Evolutionary conservation across 305 asterid genomes (phyloP).

Genomic region (Ilex paraguariensis): DNA sequence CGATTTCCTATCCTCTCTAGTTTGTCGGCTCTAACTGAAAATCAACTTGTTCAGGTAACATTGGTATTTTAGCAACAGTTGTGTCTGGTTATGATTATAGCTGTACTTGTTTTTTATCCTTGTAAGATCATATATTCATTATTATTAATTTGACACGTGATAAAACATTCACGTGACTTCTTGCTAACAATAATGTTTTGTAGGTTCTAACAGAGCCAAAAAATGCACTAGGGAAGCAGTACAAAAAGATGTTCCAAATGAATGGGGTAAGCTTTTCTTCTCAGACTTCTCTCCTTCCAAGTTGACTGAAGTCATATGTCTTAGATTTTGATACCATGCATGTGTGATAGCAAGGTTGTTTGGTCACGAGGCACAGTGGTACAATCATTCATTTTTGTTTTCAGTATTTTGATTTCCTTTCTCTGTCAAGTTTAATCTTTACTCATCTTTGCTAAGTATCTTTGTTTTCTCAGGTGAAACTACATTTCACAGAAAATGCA

Average conservation of each 20-base stretch:
- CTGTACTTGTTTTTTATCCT: no score
- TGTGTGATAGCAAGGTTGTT: no score
- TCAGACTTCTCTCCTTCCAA: background rate
- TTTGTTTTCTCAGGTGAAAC: constrained; percentile 58
- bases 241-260: constrained; percentile 90
- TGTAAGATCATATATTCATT: no score
- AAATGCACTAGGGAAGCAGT: constrained; percentile 92
- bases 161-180: background rate
- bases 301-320: no score
- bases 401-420: background rate
- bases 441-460: background rate
- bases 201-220: constrained; percentile 95
- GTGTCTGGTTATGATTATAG: no score
- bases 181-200: constrained; percentile 12
- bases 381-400: no score
- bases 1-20: constrained; percentile 90
- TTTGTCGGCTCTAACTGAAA: constrained; percentile 87
- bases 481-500: constrained; percentile 83
- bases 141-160: no score
- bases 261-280: constrained; percentile 54
- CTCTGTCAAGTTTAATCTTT: background rate
- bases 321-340: no score
- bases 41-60: constrained; percentile 90
- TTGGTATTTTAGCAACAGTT: background rate
- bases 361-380: no score